Evolutionary conservation across 2,329 filamentous ascomycete genomes (phyloP), one percentile per base, ranked within the genome.

Genomic region (Neonectria coccinea): DNA sequence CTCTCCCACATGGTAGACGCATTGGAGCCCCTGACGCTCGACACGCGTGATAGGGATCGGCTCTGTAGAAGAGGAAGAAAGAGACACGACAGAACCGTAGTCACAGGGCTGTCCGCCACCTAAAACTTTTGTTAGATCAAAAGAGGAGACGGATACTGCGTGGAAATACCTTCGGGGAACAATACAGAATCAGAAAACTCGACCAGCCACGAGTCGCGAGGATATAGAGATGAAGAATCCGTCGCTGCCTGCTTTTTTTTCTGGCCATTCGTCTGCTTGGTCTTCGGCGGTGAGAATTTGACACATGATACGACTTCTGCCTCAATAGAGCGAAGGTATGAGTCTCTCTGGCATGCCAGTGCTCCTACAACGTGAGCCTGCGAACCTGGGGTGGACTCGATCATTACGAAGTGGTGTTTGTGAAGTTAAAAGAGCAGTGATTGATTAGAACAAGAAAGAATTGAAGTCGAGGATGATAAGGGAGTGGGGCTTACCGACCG

Each of bases 91-190:
- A 7, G 72, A 72, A 14, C 75, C 75, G 16, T 75, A 61, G 51
- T 77, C 75, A 0, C 71, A 74, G n/a, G 75, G 75, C 7, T 77
- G 75, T 1, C 75, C 75, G 8, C 75, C 75, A 8, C 75, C 75
- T 77, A 18, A 8, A 16, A 18, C 1, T 31, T 1, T 1, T 33
- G 12, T 59, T 9, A 63, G 62, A 50, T 16, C 1, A 14, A 25
- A 41, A 5, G 12, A 4, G 45, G n/a, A 20, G 9, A 6, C 14
- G 12, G 10, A 3, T 5, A 7, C 9, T 3, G 10, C 3, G 18
- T 10, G 10, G 2, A 3, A 29, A 4, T 31, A 71, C 75, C 75
- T 67, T 77, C 75, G 0, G 75, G 75, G 2, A 77, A 77, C 0
- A 77, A 42, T 0, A 77, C 71, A 4, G 75, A 77, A 11, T 77